Evolutionary conservation across 768 basidiomycete genomes (phyloP).

Genomic region (Lactarius sp.): DNA sequence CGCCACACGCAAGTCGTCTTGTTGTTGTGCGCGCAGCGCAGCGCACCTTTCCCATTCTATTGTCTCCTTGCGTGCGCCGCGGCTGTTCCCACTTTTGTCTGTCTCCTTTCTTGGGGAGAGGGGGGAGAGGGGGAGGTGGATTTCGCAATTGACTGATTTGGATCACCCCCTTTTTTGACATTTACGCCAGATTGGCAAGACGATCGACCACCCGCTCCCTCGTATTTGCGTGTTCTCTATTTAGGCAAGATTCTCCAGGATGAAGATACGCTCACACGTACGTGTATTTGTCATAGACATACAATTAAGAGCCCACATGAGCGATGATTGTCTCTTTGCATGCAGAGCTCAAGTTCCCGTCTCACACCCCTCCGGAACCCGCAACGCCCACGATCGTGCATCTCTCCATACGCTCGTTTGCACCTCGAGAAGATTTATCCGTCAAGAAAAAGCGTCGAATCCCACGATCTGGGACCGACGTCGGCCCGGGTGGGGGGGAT

Average conservation of each 20-base stretch:
- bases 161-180: conserved; percentile 8
- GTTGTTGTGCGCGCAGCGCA: too few species aligned
- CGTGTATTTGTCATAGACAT: conserved; percentile 29
- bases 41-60: too few species aligned
- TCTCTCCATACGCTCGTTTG: conserved; percentile 61
- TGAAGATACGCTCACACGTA: conserved; percentile 69
- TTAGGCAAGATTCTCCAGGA: conserved; percentile 80
- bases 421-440: conserved; percentile 46
- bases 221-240: conserved; percentile 70
- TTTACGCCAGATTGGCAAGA: conserved; percentile 62
- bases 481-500: conserved; percentile 4
- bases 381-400: conserved; percentile 62
- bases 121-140: neutral
- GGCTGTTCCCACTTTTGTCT: neutral
- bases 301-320: neutral
- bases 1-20: neutral
- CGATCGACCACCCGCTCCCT: conserved; percentile 71
- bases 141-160: conserved; percentile 12
- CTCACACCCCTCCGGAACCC: conserved; percentile 31
- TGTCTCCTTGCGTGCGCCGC: too few species aligned
- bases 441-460: conserved; percentile 49
- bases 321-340: conserved; percentile 14
- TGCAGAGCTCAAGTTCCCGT: conserved; percentile 33
- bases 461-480: conserved; percentile 27
- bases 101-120: neutral